phyloP scores from a whole-genome alignment of 805 yeast species.

The Torulaspora gathmanii region DNA sequence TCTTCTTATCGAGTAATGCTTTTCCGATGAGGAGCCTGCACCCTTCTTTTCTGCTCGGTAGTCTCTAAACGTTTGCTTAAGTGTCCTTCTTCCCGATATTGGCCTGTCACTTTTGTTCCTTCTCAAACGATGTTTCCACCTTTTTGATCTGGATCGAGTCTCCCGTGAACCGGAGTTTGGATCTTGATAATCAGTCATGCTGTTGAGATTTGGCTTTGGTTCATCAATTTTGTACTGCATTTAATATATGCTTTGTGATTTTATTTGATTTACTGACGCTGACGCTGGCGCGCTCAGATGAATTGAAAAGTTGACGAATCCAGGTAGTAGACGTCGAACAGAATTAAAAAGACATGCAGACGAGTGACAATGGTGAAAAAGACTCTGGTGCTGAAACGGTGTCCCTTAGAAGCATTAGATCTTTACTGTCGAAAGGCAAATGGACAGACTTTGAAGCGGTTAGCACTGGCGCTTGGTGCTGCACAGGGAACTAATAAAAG shows the following conservation, averaged over 20 bases:
- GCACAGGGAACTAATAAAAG: conserved; percentile 21
- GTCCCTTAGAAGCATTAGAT: conserved; percentile 12
- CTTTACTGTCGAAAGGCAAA: conserved; percentile 18
- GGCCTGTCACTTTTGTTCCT: conserved; percentile 2
- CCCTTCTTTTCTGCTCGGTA: background rate
- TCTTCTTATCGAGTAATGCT: conserved; percentile 11
- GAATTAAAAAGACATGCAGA: background rate
- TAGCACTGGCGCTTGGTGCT: conserved; percentile 26
- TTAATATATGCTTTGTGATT: background rate
- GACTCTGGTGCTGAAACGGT: conserved; percentile 2
- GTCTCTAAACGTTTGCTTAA: conserved; percentile 10
- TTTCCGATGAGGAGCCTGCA: background rate
- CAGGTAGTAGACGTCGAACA: background rate
- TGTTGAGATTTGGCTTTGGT: background rate
- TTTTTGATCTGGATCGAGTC: background rate
- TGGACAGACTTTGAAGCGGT: conserved; percentile 15
- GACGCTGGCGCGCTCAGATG: background rate
- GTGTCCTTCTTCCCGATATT: conserved; percentile 4
- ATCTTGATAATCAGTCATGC: background rate
- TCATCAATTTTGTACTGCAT: background rate
- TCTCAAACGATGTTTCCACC: background rate
- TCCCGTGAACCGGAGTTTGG: background rate
- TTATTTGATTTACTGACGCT: background rate
- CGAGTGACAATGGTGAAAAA: background rate
- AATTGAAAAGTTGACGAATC: background rate